Evolutionary conservation across 2,329 filamentous ascomycete species (phyloP), one percentile per base, ranked within the genome.

Genomic region (Ascochyta viciae-villosae): DNA sequence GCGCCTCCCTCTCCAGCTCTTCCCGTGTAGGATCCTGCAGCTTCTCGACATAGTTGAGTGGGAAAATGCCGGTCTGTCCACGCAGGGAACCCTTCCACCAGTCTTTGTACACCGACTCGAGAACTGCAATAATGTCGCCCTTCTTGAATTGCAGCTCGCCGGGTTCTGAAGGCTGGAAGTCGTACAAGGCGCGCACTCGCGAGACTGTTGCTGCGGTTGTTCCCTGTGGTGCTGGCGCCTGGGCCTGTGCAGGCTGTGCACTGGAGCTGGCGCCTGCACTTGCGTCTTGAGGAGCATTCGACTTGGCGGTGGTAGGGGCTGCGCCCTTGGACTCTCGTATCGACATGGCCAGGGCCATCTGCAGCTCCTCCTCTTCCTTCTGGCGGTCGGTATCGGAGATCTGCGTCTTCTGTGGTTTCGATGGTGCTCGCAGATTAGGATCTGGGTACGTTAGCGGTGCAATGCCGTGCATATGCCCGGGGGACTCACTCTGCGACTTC

Each of bases 11-110:
- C 77, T 97, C 92, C 64, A 99, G 78, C 81, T 99, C 95, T 65
- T 98, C 94, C 16, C 89, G 88, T 0, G 95, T 98, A 5, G 95
- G 95, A 71, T 99, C 95, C 51, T 93, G 88, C 62, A 99, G 82
- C 77, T 99, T 99, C 80, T 99, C 95, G 15, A 99, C 95, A 72
- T 99, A 99, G 79, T 99, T 99, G 63, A 99, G 84, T 6, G 95
- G 95, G 77, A 99, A 99, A 63, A 99, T 99, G 66, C 95, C 95
- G 6, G 92, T 97, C 76, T 97, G 92, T 19, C 95, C 95, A 72
- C 93, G 88, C 56, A 99, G 81, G 38, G 93, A 96, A 1, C 95
- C 95, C 67, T 96, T 94, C 95, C 95, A 99, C 95, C 95, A 99
- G 76, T 99, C 95, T 77, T 98, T 99, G 80, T 96, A 99, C 1